Base-by-base conservation (phyloP, 306 rosid species). In the Fragaria nilgerrensis region DNA sequence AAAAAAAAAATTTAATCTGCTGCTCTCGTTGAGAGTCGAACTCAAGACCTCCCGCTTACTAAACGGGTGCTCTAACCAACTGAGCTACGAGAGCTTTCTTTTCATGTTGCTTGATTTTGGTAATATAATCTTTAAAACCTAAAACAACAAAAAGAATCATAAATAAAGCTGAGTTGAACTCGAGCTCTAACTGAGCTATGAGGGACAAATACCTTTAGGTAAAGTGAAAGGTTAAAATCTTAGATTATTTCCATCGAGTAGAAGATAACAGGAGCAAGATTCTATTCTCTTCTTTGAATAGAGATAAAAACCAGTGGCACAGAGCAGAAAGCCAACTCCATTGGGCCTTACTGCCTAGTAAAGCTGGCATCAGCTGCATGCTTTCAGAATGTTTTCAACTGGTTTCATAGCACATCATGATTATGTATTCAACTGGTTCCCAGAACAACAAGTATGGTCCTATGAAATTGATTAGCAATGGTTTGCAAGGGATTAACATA, bases 121-220 rank as follows among this genome's bases (percentile, higher is more conserved):
- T 32, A 0, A 3, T 3, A 32, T 32, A 32, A 32, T 0, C 0
- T 1, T 32, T 32, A 32, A 3, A 32, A 32, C 4, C 34, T 32
- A 32, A 3, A 32, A 32, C 2, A 32, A 32, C 36, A 32, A 32
- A 32, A 32, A 43, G 3, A 43, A 3, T 32, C 36, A 32, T 32
- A 32, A 32, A 32, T 32, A 32, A 32, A 32, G 34, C 34, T 32
- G 34, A 32, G 34, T 32, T 32, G 36, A 32, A 32, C 36, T 32
- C 36, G 3, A 32, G 36, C 36, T 32, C 36, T 3, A 32, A 32
- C 36, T 32, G 36, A 32, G 90, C 90, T 85, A 86, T 79, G 81
- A 88, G 88, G 85, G 85, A 43, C 32, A 58, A n/a, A 20, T 0
- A 58, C 1, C 49, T 14, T 43, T 43, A 43, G 1, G 47, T 9